These are phyloP conservation scores for Tricholoma flavovirens DNA, from an alignment of 768 basidiomycete genomes.

Conservation along the genomic window DNA sequence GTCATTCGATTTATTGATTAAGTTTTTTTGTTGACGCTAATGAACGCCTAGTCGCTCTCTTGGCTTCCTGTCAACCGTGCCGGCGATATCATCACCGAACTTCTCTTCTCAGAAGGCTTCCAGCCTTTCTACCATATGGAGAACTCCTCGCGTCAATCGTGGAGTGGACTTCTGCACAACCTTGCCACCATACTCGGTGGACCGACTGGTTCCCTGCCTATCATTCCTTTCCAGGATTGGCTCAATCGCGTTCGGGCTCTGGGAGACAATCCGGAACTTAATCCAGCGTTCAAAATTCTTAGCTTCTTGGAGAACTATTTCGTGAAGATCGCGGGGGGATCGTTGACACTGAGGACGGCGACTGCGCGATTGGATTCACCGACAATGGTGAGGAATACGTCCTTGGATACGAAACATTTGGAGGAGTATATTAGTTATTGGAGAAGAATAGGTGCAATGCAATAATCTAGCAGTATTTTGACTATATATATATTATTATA, in stretches of 20 bases:
- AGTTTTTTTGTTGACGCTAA: not conserved
- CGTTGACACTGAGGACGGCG: constrained; percentile 24
- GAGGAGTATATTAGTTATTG: constrained; percentile 28
- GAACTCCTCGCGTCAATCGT: constrained; percentile 31
- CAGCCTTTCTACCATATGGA: constrained; percentile 30
- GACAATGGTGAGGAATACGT: constrained; percentile 26
- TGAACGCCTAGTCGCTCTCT: constrained; percentile 23
- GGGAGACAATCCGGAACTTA: constrained; percentile 21
- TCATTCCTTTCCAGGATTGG: constrained; percentile 26
- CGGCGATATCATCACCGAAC: constrained; percentile 22
- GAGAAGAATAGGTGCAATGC: constrained; percentile 21
- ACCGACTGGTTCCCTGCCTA: constrained; percentile 13
- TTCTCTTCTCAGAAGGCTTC: constrained; percentile 27
- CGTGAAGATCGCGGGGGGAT: constrained; percentile 25
- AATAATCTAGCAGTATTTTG: no score
- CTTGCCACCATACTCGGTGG: constrained; percentile 21
- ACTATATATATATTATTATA: no score
- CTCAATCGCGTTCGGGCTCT: constrained; percentile 20
- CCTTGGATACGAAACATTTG: constrained; percentile 24
- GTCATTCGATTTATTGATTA: constrained; percentile 3
- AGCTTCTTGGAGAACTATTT: constrained; percentile 30
- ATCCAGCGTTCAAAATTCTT: constrained; percentile 23
- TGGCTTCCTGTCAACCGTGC: constrained; percentile 33
- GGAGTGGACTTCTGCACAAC: constrained; percentile 23
- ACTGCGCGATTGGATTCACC: constrained; percentile 21